Evolutionary conservation across 169 alveolate genomes (phyloP).

Genomic region (Toxoplasma gondii): DNA sequence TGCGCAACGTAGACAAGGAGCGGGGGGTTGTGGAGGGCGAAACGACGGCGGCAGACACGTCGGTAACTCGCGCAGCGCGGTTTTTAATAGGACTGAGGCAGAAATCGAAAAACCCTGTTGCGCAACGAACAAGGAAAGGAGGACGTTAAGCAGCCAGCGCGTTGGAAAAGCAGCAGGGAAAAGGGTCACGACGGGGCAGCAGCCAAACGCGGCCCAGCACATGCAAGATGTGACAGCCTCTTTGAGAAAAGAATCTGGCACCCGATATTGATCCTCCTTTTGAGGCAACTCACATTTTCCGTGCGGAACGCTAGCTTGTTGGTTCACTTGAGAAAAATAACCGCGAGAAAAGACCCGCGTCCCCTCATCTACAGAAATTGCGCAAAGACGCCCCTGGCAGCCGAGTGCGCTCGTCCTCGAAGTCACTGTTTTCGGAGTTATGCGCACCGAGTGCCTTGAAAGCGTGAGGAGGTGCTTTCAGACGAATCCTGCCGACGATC

Average conservation of each 20-base stretch:
- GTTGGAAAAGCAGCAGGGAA: too few relatives aligned
- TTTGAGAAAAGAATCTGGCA: too few relatives aligned
- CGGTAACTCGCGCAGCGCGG: too few relatives aligned
- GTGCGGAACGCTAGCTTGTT: neutral
- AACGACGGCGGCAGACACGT: too few relatives aligned
- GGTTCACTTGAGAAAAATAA: neutral
- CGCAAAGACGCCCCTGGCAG: neutral
- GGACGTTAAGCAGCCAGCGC: neutral
- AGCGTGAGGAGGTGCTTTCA: too few relatives aligned
- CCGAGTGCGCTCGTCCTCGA: neutral
- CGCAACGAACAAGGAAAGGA: neutral
- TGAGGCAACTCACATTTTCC: neutral
- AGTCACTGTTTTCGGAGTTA: neutral
- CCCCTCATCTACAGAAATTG: neutral
- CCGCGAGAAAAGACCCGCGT: neutral
- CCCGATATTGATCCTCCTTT: neutral
- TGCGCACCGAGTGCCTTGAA: too few relatives aligned
- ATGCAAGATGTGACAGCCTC: neutral
- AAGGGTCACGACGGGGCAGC: neutral
- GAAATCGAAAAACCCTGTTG: too few relatives aligned
- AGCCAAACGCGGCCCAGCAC: neutral
- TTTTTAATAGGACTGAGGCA: too few relatives aligned
- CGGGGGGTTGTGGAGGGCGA: too few relatives aligned
- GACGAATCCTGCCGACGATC: too few relatives aligned
- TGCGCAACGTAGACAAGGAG: neutral